Evolutionary conservation across 306 rosid genomes (phyloP).

Genomic region (Acacia crassicarpa): DNA sequence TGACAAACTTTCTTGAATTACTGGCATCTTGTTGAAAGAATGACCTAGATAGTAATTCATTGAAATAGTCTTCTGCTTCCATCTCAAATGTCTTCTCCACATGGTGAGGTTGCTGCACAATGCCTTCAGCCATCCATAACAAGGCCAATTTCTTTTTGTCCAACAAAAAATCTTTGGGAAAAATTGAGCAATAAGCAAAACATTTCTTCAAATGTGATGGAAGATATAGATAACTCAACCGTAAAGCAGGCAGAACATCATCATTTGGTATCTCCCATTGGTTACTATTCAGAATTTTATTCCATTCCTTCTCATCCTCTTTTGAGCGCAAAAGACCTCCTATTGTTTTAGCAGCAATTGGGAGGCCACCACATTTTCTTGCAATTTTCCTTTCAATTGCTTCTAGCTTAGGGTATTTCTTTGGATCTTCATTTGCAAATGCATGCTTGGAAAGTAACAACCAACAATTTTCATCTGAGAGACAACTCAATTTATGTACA

Average conservation of each 20-base stretch:
- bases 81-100: conserved; percentile 11
- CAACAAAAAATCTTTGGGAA: conserved; percentile 17
- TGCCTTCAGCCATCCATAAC: conserved; percentile 50
- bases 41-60: conserved; percentile 32
- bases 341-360: conserved; percentile 45
- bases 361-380: conserved; percentile 46
- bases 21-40: conserved; percentile 10
- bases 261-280: conserved; percentile 42
- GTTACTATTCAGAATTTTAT: conserved; percentile 21
- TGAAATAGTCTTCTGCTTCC: conserved; percentile 26
- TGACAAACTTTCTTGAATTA: background rate
- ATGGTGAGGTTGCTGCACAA: background rate
- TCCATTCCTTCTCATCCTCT: conserved; percentile 39
- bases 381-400: conserved; percentile 39
- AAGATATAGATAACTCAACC: conserved; percentile 21
- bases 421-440: conserved; percentile 15
- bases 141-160: conserved; percentile 1
- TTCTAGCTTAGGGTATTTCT: conserved; percentile 18
- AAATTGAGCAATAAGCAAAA: conserved; percentile 35
- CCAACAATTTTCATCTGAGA: conserved; percentile 44
- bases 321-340: conserved; percentile 41
- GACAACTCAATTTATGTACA: conserved; percentile 16
- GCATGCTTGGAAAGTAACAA: conserved; percentile 40
- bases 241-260: conserved; percentile 36
- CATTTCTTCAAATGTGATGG: conserved; percentile 31